Conservation (phyloP, 768 basidiomycete genomes). For the Phaffia australis region DNA sequence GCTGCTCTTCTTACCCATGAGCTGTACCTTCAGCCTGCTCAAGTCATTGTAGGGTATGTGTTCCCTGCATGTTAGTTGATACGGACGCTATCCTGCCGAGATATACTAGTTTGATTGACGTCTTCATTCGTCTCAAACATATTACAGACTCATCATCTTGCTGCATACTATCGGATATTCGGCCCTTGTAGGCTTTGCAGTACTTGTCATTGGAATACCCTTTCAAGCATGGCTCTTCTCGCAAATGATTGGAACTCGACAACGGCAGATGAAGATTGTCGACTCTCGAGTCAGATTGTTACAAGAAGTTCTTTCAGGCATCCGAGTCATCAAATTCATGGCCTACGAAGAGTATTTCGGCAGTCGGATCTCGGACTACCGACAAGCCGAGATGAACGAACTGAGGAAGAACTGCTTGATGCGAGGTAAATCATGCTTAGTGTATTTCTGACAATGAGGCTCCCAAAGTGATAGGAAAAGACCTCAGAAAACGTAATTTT, state of each 20-base stretch:
- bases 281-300: constrained; percentile 56
- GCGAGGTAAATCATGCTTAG: neutral
- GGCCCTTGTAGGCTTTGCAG: neutral
- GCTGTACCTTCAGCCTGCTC: neutral
- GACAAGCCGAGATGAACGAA: constrained; percentile 31
- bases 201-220: too few species aligned
- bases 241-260: constrained; percentile 42
- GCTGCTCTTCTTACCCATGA: constrained; percentile 40
- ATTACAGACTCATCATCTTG: too few species aligned
- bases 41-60: neutral
- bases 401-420: constrained; percentile 31
- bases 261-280: constrained; percentile 47
- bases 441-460: neutral
- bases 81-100: constrained; percentile 27
- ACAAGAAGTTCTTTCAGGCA: constrained; percentile 56
- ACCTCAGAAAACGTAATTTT: neutral
- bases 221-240: constrained; percentile 42
- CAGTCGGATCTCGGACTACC: constrained; percentile 27
- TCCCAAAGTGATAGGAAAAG: too few species aligned
- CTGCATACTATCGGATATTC: too few species aligned
- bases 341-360: constrained; percentile 46
- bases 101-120: neutral
- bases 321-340: constrained; percentile 43
- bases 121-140: constrained; percentile 25
- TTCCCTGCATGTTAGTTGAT: neutral